phyloP scores from a whole-genome alignment of 1,284 basidiomycete genomes.

The Trichosporon asahii region DNA sequence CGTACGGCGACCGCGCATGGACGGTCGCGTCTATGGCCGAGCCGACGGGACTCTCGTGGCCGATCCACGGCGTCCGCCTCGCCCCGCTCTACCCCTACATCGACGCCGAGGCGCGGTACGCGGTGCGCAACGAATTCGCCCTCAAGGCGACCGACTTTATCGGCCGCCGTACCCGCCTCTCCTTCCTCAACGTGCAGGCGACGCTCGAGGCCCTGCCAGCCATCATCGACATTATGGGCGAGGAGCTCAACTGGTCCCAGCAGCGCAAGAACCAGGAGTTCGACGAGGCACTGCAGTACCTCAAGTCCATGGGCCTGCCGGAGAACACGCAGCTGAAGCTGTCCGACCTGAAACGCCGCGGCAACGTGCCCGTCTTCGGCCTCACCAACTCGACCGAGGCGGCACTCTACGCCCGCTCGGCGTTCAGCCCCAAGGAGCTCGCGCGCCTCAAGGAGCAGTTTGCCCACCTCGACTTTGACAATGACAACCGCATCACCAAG shows the following conservation, averaged over 20 bases:
- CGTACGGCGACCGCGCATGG: slow-evolving; percentile 94
- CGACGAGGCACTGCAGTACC: slow-evolving; percentile 61
- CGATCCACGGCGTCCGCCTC: slow-evolving; percentile 77
- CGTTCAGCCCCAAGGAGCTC: slow-evolving; percentile 69
- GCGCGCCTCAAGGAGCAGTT: slow-evolving; percentile 62
- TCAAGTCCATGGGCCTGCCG: slow-evolving; percentile 71
- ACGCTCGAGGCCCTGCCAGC: slow-evolving; percentile 79
- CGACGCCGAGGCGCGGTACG: slow-evolving; percentile 91
- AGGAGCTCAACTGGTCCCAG: slow-evolving; percentile 74
- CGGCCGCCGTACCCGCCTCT: slow-evolving; percentile 82
- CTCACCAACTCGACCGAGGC: slow-evolving; percentile 46
- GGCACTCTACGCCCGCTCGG: slow-evolving; percentile 57
- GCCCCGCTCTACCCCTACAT: slow-evolving; percentile 79
- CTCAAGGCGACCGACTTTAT: slow-evolving; percentile 86
- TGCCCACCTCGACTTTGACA: slow-evolving; percentile 52
- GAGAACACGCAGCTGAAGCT: slow-evolving; percentile 53
- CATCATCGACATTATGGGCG: slow-evolving; percentile 86
- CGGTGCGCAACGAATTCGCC: slow-evolving; percentile 85
- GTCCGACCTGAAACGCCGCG: slow-evolving; percentile 40
- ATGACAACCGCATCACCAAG: slow-evolving; percentile 49
- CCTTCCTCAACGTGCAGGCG: slow-evolving; percentile 88
- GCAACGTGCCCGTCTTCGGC: slow-evolving; percentile 36
- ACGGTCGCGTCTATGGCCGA: slow-evolving; percentile 79
- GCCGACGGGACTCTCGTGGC: slow-evolving; percentile 68
- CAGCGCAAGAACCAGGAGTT: slow-evolving; percentile 62